Percentiles rank a stretch among this genome's conserved stretches.
Evolutionary conservation across 805 yeast species (phyloP).

Genomic region (Saccharomycopsis fermentans): DNA sequence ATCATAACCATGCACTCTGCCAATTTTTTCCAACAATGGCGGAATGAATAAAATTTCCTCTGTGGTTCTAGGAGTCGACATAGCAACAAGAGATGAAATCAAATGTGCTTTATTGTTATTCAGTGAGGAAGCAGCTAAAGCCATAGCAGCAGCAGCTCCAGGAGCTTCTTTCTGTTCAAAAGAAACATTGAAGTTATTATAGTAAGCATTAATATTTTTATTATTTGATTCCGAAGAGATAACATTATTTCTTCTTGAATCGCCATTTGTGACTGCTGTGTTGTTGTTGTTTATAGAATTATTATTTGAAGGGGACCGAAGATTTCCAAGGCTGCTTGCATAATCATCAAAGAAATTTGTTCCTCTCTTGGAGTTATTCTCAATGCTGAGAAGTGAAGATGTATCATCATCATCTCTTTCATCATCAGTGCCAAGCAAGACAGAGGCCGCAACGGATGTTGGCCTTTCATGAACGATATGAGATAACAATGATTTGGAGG

Average conservation of each 20-base stretch:
- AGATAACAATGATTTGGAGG: slow-evolving; percentile 29
- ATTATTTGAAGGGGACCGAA: neutral
- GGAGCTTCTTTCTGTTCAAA: slow-evolving; percentile 66
- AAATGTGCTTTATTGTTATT: slow-evolving; percentile 27
- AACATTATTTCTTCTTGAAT: slow-evolving; percentile 22
- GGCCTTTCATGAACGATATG: slow-evolving; percentile 52
- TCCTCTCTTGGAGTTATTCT: slow-evolving; percentile 8
- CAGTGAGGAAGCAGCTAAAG: slow-evolving; percentile 19
- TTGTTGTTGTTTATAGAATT: neutral
- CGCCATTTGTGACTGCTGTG: slow-evolving; percentile 19
- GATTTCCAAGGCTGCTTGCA: slow-evolving; percentile 8
- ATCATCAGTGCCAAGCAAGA: slow-evolving; percentile 36
- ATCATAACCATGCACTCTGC: slow-evolving; percentile 61
- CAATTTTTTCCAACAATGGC: slow-evolving; percentile 55
- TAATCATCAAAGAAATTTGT: slow-evolving; percentile 14
- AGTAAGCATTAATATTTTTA: slow-evolving; percentile 6
- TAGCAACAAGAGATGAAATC: slow-evolving; percentile 51
- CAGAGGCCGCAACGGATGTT: slow-evolving; percentile 55
- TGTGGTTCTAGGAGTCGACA: slow-evolving; percentile 66
- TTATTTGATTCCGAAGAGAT: slow-evolving; percentile 13
- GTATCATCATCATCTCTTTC: slow-evolving; percentile 35
- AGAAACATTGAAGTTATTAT: slow-evolving; percentile 27
- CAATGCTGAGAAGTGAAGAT: slow-evolving; percentile 22
- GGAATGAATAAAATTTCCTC: slow-evolving; percentile 73
- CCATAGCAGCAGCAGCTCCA: slow-evolving; percentile 64